Evolutionary conservation across 225 moss, liverwort and hornwort species (phyloP).

Genomic region (Physcomitrellopsis africana): DNA sequence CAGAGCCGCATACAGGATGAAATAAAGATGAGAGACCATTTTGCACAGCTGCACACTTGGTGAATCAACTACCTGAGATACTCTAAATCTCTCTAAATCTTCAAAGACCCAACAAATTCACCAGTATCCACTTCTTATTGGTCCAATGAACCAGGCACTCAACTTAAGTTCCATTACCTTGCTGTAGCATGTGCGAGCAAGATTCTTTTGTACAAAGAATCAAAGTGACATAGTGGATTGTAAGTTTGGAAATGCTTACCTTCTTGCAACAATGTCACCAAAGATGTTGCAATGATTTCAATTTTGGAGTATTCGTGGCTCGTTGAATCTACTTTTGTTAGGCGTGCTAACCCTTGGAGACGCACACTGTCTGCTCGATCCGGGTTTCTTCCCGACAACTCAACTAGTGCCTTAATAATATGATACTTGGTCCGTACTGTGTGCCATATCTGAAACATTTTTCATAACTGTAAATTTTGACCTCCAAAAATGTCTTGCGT

Average conservation of each 20-base stretch:
- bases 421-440: slow-evolving; percentile 28
- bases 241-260: slow-evolving; percentile 30
- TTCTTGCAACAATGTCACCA: slow-evolving; percentile 32
- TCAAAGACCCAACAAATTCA: not conserved
- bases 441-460: slow-evolving; percentile 40
- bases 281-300: slow-evolving; percentile 23
- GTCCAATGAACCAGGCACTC: not conserved
- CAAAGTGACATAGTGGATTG: not conserved
- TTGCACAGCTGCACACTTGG: too few species aligned
- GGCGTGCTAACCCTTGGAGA: slow-evolving; percentile 42
- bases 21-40: too few species aligned
- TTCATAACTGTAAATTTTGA: not conserved
- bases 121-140: not conserved
- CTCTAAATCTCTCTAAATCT: not conserved
- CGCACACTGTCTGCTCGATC: slow-evolving; percentile 38
- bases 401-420: slow-evolving; percentile 44
- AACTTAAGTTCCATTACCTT: not conserved
- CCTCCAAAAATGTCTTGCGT: not conserved
- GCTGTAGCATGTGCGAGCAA: not conserved
- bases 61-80: too few species aligned
- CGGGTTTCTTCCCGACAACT: slow-evolving; percentile 22
- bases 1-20: too few species aligned
- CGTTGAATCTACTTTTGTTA: not conserved
- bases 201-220: not conserved
- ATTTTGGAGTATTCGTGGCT: not conserved